These are phyloP conservation scores for Knufia petricola DNA, from an alignment of 2,329 filamentous ascomycete genomes.

Conservation along the genomic window DNA sequence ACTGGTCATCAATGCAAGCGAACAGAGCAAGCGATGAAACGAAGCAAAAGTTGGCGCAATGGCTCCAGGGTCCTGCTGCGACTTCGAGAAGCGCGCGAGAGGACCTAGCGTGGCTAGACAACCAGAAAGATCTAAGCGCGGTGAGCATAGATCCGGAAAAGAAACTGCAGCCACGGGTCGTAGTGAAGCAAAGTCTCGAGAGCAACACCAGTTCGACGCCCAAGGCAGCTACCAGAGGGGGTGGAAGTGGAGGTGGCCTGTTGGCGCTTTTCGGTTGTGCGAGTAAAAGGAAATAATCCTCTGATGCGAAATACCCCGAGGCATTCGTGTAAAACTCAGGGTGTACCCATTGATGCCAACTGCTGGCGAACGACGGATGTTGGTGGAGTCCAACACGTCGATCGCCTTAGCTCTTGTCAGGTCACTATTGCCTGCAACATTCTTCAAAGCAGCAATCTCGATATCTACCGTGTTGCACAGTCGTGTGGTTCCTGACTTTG, in stretches of 20 bases:
- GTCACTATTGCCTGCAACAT: too few relatives aligned
- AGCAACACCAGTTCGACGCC: not conserved
- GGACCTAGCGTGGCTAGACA: slow-evolving; percentile 19
- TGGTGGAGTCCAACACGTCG: too few relatives aligned
- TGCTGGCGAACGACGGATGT: too few relatives aligned
- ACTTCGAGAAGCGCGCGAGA: slow-evolving; percentile 15
- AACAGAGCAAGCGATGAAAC: slow-evolving; percentile 16
- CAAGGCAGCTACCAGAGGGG: not conserved
- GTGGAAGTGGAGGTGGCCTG: slow-evolving; percentile 6
- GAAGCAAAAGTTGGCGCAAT: slow-evolving; percentile 16
- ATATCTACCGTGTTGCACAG: not conserved
- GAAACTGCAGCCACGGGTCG: not conserved
- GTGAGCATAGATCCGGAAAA: slow-evolving; percentile 15
- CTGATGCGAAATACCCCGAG: too few relatives aligned
- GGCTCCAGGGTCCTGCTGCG: slow-evolving; percentile 14
- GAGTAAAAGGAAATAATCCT: slow-evolving; percentile 15
- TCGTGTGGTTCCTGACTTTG: not conserved
- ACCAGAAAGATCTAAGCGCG: slow-evolving; percentile 18
- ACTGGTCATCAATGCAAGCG: slow-evolving; percentile 22
- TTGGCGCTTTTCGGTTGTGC: slow-evolving; percentile 16
- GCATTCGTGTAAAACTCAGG: too few relatives aligned
- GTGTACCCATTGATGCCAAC: too few relatives aligned
- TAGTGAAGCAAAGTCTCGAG: not conserved
- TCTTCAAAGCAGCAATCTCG: too few relatives aligned
- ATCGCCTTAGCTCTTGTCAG: too few relatives aligned